Base-by-base conservation (phyloP, 2,329 filamentous ascomycete genomes). In the Cytospora chrysosperma region DNA sequence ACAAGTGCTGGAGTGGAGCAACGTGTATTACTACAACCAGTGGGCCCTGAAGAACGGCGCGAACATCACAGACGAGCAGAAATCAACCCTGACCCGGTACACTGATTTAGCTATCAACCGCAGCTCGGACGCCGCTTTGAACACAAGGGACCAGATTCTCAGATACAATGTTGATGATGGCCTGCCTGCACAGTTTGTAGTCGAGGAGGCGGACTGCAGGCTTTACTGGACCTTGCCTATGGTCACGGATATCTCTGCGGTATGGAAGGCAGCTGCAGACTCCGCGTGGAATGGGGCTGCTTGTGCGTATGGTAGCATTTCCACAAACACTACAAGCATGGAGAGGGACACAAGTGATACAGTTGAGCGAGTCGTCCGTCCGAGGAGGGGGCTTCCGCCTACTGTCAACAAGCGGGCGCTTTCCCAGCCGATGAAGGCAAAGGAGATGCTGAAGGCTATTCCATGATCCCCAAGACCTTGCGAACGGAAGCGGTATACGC, bases 221-320 rank as follows among this genome's bases (percentile, higher is more conserved):
- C 76, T 84, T 28, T 83, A 77, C 72, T 83, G 80, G 74, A 83
- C 81, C 3, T 74, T 75, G 37, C 75, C 73, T n/a, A 84, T 83
- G 78, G 68, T 81, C 54, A 75, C 71, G 10, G 79, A 82, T 65
- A 75, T 81, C 53, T 74, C 74, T 12, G 77, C 77, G 47, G 71
- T 80, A 24, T 84, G 82, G 82, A 79, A 78, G 70, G 74, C 77
- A 7, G 75, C 76, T 1, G 78, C 77, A 0, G 67, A 73, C 32
- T 73, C 75, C 1, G 77, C 76, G 1, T 80, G 79, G 66, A 74
- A 76, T 63, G 76, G 76, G 8, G 77, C 73, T 4, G 75, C 74
- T 54, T 79, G 77, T 57, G 77, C 74, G 17, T 71, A 72, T 28
- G 77, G 77, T 7, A 69, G 69, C 24, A 75, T 79, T 56, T 62